A percentile compares a stretch with the other conserved stretches of the same genome.
Evolutionary conservation across 2,329 filamentous ascomycete genomes (phyloP).

Genomic region (Rhynchosporium agropyri): DNA sequence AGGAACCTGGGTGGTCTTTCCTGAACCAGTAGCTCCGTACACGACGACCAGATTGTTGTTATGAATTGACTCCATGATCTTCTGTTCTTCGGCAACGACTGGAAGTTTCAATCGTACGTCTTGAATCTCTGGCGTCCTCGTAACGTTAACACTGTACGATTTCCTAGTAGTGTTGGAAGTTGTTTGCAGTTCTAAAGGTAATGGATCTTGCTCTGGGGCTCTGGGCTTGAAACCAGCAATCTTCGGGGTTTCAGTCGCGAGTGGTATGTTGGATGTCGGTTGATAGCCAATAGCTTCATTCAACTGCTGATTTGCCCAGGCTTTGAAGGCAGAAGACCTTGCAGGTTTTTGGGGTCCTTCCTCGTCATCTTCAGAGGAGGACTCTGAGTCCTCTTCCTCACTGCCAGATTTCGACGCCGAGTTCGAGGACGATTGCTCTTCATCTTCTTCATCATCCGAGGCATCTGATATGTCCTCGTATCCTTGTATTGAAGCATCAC

Average conservation of each 20-base stretch:
- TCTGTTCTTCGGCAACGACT: slow-evolving; percentile 93
- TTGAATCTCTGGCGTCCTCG: slow-evolving; percentile 73
- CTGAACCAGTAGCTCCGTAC: slow-evolving; percentile 93
- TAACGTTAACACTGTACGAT: slow-evolving; percentile 73
- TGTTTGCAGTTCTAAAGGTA: slow-evolving; percentile 65
- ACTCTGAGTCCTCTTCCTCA: slow-evolving; percentile 32
- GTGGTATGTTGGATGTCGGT: slow-evolving; percentile 46
- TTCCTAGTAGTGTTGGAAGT: slow-evolving; percentile 66
- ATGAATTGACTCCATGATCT: slow-evolving; percentile 96
- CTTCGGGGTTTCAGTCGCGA: slow-evolving; percentile 51
- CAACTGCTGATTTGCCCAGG: slow-evolving; percentile 85
- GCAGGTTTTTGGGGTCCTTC: slow-evolving; percentile 44
- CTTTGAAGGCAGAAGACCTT: slow-evolving; percentile 76
- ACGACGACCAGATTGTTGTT: slow-evolving; percentile 88
- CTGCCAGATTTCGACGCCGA: slow-evolving; percentile 33
- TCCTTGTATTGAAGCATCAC: slow-evolving; percentile 39
- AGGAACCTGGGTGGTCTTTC: slow-evolving; percentile 96
- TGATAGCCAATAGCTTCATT: slow-evolving; percentile 78
- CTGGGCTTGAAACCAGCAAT: slow-evolving; percentile 67
- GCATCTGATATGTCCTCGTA: slow-evolving; percentile 42
- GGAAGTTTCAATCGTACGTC: slow-evolving; percentile 77
- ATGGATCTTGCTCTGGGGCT: slow-evolving; percentile 68
- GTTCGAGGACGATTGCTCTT: slow-evolving; percentile 21
- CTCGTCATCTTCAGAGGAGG: slow-evolving; percentile 39
- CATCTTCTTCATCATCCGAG: slow-evolving; percentile 40